These are phyloP conservation scores for Hemisphaericaspora nanyangensis DNA, from an alignment of 805 yeast genomes.

Conservation along the genomic window DNA sequence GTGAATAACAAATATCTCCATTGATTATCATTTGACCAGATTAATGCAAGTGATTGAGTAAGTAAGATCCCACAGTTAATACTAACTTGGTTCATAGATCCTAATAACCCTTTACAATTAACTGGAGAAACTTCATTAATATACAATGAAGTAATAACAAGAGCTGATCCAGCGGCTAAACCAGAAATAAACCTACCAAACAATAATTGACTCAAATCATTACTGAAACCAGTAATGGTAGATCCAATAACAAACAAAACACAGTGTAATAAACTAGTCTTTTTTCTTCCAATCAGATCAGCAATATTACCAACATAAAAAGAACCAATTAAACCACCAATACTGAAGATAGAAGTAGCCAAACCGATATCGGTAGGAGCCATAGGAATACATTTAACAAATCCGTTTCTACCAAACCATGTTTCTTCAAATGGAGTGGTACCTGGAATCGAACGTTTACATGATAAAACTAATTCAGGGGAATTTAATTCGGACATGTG, in stretches of 20 bases:
- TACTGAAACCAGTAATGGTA: constrained; percentile 49
- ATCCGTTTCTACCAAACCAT: constrained; percentile 39
- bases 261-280: constrained; percentile 49
- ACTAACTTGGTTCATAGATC: constrained; percentile 85
- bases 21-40: constrained; percentile 56
- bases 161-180: constrained; percentile 79
- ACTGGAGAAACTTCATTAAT: constrained; percentile 79
- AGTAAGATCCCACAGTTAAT: constrained; percentile 80
- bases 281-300: constrained; percentile 61
- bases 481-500: constrained; percentile 95
- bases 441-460: constrained; percentile 38
- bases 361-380: constrained; percentile 59
- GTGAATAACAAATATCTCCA: constrained; percentile 75
- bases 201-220: constrained; percentile 40
- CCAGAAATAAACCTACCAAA: constrained; percentile 80
- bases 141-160: constrained; percentile 81
- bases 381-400: constrained; percentile 54
- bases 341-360: constrained; percentile 71
- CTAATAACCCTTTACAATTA: constrained; percentile 67
- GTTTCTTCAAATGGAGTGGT: constrained; percentile 28
- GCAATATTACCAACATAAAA: constrained; percentile 62
- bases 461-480: constrained; percentile 69
- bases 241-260: constrained; percentile 60
- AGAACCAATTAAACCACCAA: constrained; percentile 83
- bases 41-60: constrained; percentile 72